Percentiles rank a stretch among this genome's conserved stretches.
Evolutionary conservation across 768 basidiomycete species (phyloP).

Genomic region (Termitomyces bulborhizus): DNA sequence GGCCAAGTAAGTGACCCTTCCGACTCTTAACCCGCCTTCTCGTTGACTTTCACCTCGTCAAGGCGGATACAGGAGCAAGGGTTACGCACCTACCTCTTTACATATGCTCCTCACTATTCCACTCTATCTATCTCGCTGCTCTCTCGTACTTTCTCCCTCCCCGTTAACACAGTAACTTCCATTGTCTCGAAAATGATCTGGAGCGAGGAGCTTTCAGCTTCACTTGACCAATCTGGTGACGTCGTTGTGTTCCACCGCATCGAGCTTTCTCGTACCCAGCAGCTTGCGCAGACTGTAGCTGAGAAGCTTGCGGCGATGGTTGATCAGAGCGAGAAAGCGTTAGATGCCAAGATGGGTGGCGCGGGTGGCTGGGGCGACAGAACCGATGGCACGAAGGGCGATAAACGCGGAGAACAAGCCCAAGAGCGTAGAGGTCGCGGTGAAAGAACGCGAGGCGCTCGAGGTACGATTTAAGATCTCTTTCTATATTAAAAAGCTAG

Average conservation of each 20-base stretch:
- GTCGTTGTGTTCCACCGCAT: slow-evolving; percentile 93
- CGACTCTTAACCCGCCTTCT: background rate
- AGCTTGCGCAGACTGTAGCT: slow-evolving; percentile 82
- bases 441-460: slow-evolving; percentile 56
- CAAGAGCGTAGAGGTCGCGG: slow-evolving; percentile 74
- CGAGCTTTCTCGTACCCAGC: slow-evolving; percentile 83
- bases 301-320: slow-evolving; percentile 84
- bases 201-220: slow-evolving; percentile 91
- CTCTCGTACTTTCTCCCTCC: slow-evolving; percentile 81
- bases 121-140: slow-evolving; percentile 86
- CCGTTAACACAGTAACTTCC: slow-evolving; percentile 76
- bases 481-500: background rate
- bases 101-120: slow-evolving; percentile 92
- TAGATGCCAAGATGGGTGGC: slow-evolving; percentile 80
- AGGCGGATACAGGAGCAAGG: slow-evolving; percentile 99
- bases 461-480: slow-evolving; percentile 34
- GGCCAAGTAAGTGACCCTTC: slow-evolving; percentile 55
- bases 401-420: slow-evolving; percentile 74
- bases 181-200: slow-evolving; percentile 99
- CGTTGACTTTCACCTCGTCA: slow-evolving; percentile 3
- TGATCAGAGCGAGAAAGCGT: slow-evolving; percentile 86
- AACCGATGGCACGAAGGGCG: slow-evolving; percentile 63
- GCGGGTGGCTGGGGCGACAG: slow-evolving; percentile 59
- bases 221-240: slow-evolving; percentile 84
- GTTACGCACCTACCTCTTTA: slow-evolving; percentile 93